Evolutionary conservation across 1,284 basidiomycete species (phyloP), one percentile per base, ranked within the genome.

Genomic region (Veloporphyrellus conicus): DNA sequence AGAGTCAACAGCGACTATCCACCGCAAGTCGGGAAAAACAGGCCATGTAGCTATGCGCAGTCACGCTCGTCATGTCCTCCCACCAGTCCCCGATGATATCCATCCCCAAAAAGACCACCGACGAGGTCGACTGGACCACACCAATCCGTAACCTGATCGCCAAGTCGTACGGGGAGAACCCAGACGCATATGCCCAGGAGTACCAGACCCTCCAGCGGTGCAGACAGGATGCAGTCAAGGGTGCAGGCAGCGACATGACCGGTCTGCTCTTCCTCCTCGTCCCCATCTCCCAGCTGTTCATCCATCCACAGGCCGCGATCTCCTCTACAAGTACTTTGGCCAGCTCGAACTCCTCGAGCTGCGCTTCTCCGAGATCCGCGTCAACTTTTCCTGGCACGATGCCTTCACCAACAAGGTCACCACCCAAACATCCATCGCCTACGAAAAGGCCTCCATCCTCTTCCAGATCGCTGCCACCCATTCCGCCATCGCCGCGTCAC

Each of bases 241-340:
- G 93, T 29, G 93, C 94, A 18, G 94, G 94, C 1, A 96, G 92
- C 62, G 93, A 97, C 65, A 76, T 82, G 43, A 96, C 92, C 15
- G 90, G 90, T 91, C 52, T 52, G 79, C 67, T 7, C 16, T 6
- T 34, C 27, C 3, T n/a, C 7, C n/a, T 15, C n/a, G 1, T 20
- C n/a, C 12, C 16, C 28, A 18, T 25, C 11, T n/a, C 15, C 20
- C 18, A 7, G 22, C 33, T n/a, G 15, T 40, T 60, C 41, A 52
- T 46, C 15, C 45, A 41, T 39, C n/a, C 33, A 22, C 66, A 82
- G 93, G 86, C 18, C 79, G 95, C 37, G 96, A 99, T 70, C 75
- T 99, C 20, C 76, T 99, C 40, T 98, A 95, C 84, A 98, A 96
- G 70, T 99, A 99, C 76, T 99, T 99, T 73, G 95, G 96, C 36